These are phyloP conservation scores for Tetrapyrgos nigripes DNA, from an alignment of 1,284 basidiomycete species.

Conservation along the genomic window DNA sequence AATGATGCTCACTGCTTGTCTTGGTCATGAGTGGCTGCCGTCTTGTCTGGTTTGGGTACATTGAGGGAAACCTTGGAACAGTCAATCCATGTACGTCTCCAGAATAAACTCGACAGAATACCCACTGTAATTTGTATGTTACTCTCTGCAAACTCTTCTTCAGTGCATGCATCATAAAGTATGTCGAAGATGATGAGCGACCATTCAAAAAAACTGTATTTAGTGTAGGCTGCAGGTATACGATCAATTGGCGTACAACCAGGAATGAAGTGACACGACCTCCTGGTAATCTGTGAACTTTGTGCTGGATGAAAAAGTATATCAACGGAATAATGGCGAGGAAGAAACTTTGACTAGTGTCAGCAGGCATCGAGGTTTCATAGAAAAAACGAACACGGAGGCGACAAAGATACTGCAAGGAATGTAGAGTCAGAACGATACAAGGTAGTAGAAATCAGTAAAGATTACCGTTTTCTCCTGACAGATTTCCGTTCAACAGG, in stretches of 20 bases:
- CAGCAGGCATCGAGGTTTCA: not conserved
- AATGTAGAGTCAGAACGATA: constrained; percentile 4
- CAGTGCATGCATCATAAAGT: constrained; percentile 74
- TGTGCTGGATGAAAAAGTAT: constrained; percentile 88
- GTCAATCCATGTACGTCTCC: not conserved
- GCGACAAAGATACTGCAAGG: constrained; percentile 57
- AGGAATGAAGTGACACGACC: constrained; percentile 49
- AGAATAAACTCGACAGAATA: not conserved
- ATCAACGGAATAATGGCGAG: constrained; percentile 73
- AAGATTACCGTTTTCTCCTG: constrained; percentile 55
- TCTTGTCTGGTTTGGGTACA: no score
- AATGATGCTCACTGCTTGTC: no score
- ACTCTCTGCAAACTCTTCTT: constrained; percentile 64
- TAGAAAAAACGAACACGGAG: constrained; percentile 40
- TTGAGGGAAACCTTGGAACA: constrained; percentile 5
- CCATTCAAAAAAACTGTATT: constrained; percentile 91
- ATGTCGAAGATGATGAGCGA: constrained; percentile 82
- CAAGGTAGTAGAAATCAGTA: not conserved
- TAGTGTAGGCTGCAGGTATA: constrained; percentile 72
- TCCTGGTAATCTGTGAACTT: constrained; percentile 79
- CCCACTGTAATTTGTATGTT: constrained; percentile 54
- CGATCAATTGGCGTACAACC: constrained; percentile 6
- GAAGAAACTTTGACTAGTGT: constrained; percentile 63
- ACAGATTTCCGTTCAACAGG: constrained; percentile 44
- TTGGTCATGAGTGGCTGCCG: no score